Base-by-base conservation (phyloP, 345 rosid genomes). In the Eutrema heterophyllum region DNA sequence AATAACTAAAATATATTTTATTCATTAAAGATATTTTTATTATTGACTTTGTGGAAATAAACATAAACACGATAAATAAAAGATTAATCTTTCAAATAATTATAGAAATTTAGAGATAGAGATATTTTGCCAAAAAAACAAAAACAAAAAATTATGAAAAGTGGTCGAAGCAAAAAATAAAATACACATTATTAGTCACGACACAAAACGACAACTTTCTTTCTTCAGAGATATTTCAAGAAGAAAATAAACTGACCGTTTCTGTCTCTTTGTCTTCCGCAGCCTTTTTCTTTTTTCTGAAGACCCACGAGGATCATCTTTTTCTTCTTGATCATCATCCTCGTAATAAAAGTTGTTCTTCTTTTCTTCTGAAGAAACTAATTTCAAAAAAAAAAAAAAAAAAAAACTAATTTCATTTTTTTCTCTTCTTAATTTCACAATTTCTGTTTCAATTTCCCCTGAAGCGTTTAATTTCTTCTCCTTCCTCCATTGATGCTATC, bases 301-400 rank as follows among this genome's bases (percentile, higher is more conserved):
- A 13, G 35, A 30, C 63, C 63, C n/a, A 57, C 44, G 63, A 57
- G 63, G 63, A 57, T 57, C 63, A 57, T 57, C 63, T 9, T 33
- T 10, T 33, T 56, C 27, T 29, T 29, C 60, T n/a, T 55, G 39
- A 7, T 33, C 60, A 6, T 54, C 60, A 33, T 56, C 27, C 35
- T 16, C 62, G 5, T 54, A 21, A 45, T 33, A 3, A 15, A 7
- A 15, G 24, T 3, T 15, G 0, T 46, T 5, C 49, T 44, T 46
- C 41, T 35, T 56, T 57, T 36, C 63, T 9, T 57, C 29, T 57
- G 27, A 36, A 5, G 4, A 16, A n/a, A 30, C n/a, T n/a, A n/a
- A n/a, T n/a, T n/a, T n/a, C n/a, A n/a, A n/a, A n/a, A n/a, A n/a
- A n/a, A n/a, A n/a, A n/a, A n/a, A n/a, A n/a, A n/a, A n/a, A n/a